phyloP scores from a whole-genome alignment of 768 basidiomycete species.

The Suillus americanus region DNA sequence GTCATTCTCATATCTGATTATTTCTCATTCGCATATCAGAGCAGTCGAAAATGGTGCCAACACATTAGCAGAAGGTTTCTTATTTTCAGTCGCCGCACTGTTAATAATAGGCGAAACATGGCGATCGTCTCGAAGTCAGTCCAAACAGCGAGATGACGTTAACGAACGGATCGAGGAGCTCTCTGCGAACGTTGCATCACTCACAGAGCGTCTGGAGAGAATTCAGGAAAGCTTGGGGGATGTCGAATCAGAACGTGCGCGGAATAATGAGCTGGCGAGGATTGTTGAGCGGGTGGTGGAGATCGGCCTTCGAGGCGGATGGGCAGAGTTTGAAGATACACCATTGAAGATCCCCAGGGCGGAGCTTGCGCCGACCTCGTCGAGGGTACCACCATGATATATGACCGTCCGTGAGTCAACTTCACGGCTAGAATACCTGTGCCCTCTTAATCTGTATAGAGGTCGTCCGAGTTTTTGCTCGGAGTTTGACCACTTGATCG shows the following conservation, averaged over 20 bases:
- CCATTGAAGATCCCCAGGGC: conserved; percentile 51
- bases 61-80: conserved; percentile 79
- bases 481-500: background rate
- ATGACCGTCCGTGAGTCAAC: background rate
- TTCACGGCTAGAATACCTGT: background rate
- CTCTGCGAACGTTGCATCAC: conserved; percentile 41
- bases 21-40: conserved; percentile 34
- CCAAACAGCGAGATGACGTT: conserved; percentile 69
- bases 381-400: background rate
- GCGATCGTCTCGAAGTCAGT: conserved; percentile 67
- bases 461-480: background rate
- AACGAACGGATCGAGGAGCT: conserved; percentile 71
- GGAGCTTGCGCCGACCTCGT: conserved; percentile 25
- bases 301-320: conserved; percentile 61
- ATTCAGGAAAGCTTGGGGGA: conserved; percentile 47
- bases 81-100: conserved; percentile 72
- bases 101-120: conserved; percentile 79
- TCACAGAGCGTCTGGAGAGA: conserved; percentile 42
- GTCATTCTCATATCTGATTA: background rate
- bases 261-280: conserved; percentile 65
- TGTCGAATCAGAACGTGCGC: conserved; percentile 19
- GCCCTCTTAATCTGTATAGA: background rate
- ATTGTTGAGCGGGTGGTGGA: conserved; percentile 70
- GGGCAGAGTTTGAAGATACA: conserved; percentile 63
- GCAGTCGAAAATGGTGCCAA: conserved; percentile 89